Conservation (phyloP, 106 monocot species). For the Acorus gramineus region DNA sequence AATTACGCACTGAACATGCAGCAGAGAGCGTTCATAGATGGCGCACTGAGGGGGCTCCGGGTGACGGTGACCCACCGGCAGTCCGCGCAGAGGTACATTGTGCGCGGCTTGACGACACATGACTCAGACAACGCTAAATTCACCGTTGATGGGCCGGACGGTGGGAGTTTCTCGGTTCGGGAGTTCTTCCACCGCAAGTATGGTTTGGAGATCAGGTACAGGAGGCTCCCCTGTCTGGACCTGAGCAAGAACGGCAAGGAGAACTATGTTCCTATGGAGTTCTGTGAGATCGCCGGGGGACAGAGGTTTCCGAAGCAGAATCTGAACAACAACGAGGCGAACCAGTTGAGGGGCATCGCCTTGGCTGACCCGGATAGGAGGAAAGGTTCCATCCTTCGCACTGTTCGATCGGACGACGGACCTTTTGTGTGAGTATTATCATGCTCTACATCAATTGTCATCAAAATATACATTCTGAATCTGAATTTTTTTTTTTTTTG, state of each 20-base stretch:
- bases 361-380: too few species aligned
- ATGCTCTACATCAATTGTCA: too few species aligned
- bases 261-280: too few species aligned
- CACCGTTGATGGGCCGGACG: conserved; percentile 6
- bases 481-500: neutral
- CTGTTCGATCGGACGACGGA: too few species aligned
- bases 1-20: neutral
- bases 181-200: conserved; percentile 24
- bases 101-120: conserved; percentile 12
- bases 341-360: too few species aligned
- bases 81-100: conserved; percentile 9
- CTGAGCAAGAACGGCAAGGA: conserved; percentile 11
- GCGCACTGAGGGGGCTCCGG: conserved; percentile 7
- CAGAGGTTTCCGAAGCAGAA: too few species aligned
- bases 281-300: too few species aligned
- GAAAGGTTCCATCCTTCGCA: too few species aligned
- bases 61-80: conserved; percentile 21
- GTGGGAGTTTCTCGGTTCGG: conserved; percentile 6
- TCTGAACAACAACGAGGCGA: too few species aligned
- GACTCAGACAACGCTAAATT: conserved; percentile 13
- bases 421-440: too few species aligned
- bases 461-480: too few species aligned
- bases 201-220: conserved; percentile 8
- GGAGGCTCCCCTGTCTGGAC: conserved; percentile 30
- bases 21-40: neutral